phyloP scores from a whole-genome alignment of 2,329 filamentous ascomycete species.

The Nemania bipapillata region DNA sequence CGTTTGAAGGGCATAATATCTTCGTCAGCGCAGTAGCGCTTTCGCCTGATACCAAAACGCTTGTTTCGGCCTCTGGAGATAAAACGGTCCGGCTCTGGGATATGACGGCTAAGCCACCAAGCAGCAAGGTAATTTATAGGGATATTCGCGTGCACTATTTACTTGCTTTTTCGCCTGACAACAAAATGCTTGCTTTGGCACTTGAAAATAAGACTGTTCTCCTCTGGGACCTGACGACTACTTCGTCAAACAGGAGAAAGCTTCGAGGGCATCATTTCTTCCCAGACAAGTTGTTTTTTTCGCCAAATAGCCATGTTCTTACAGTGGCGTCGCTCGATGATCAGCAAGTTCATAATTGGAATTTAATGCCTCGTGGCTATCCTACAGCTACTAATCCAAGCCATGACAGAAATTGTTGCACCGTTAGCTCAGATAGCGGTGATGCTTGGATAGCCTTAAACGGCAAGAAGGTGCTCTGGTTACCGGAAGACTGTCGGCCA shows the following conservation, averaged over 20 bases:
- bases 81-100: not conserved
- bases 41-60: not conserved
- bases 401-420: no score
- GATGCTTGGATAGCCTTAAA: not conserved
- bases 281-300: no score
- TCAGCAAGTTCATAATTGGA: no score
- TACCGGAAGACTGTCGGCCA: not conserved
- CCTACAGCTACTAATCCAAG: no score
- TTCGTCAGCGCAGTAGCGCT: not conserved
- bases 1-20: not conserved
- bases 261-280: not conserved
- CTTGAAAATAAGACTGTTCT: not conserved
- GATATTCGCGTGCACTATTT: no score
- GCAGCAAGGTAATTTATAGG: no score
- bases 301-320: no score
- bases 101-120: not conserved
- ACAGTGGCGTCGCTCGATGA: no score
- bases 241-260: not conserved
- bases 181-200: not conserved
- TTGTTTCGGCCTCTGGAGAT: not conserved
- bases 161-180: not conserved
- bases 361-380: no score
- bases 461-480: not conserved
- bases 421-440: no score
- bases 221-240: constrained; percentile 1